Conservation (phyloP, 495 filamentous ascomycete species). For the Tuber umbilicatum region DNA sequence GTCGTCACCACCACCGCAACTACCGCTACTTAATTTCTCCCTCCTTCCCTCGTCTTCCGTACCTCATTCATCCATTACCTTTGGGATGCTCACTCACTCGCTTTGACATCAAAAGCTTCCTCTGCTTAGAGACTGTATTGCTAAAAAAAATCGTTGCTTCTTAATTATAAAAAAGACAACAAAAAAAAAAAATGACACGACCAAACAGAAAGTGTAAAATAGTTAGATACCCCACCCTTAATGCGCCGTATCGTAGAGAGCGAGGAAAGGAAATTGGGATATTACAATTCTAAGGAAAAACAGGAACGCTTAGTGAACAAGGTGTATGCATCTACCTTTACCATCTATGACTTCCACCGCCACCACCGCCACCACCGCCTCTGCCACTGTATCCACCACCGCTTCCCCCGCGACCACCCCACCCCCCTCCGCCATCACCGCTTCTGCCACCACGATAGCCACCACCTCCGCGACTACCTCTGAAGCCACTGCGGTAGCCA, state of each 20-base stretch:
- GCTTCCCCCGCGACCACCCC: constrained; percentile 46
- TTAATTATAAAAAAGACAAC: not conserved
- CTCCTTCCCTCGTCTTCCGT: not conserved
- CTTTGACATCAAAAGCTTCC: not conserved
- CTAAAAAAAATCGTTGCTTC: not conserved
- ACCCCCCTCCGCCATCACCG: constrained; percentile 44
- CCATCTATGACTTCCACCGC: constrained; percentile 27
- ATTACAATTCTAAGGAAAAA: constrained; percentile 9
- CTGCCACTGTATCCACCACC: constrained; percentile 46
- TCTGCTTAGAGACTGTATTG: constrained; percentile 1
- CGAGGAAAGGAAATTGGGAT: constrained; percentile 5
- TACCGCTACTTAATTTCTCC: not conserved
- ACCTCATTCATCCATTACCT: not conserved
- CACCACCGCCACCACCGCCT: constrained; percentile 46
- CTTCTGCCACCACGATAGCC: constrained; percentile 50
- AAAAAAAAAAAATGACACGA: not conserved
- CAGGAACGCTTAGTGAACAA: constrained; percentile 17
- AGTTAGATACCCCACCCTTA: constrained; percentile 12
- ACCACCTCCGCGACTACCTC: constrained; percentile 41
- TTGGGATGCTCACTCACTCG: not conserved
- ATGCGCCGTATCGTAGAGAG: constrained; percentile 20
- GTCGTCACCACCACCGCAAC: constrained; percentile 6
- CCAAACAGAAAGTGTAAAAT: constrained; percentile 8
- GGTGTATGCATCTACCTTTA: constrained; percentile 10
- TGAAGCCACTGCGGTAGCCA: constrained; percentile 43